phyloP scores from a whole-genome alignment of 305 asterid genomes.

The Fraxinus nigra region DNA sequence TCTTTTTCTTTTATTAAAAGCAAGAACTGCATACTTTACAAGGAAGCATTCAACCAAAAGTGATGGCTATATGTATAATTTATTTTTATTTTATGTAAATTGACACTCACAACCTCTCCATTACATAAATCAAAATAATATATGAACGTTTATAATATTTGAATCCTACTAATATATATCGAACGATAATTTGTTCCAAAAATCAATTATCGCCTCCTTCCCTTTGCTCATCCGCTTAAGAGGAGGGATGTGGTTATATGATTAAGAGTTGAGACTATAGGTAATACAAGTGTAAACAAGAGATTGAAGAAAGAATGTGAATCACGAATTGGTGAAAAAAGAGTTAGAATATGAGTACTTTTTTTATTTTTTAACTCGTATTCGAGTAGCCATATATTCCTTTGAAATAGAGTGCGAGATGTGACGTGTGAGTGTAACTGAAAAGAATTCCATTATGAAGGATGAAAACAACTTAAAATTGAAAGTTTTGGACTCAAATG shows the following conservation, averaged over 20 bases:
- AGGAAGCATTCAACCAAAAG: not conserved
- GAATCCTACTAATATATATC: not conserved
- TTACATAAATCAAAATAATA: not conserved
- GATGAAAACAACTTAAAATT: not conserved
- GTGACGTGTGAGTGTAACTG: not conserved
- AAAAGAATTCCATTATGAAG: not conserved
- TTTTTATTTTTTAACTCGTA: not conserved
- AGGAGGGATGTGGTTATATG: not conserved
- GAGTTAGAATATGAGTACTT: not conserved
- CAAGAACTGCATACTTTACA: not conserved
- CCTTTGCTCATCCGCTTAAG: not conserved
- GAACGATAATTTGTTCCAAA: not conserved
- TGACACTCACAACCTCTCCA: not conserved
- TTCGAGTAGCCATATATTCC: not conserved
- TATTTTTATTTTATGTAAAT: not conserved
- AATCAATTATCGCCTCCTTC: not conserved
- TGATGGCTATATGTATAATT: not conserved
- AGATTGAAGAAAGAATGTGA: not conserved
- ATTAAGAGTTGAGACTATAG: not conserved
- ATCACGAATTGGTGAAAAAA: not conserved
- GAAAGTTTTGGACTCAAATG: not conserved
- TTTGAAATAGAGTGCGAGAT: not conserved
- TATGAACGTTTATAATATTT: not conserved
- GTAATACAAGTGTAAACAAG: not conserved
- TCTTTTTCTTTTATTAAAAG: not conserved